Percentiles rank a stretch among this genome's conserved stretches.
Evolutionary conservation across 345 rosid species (phyloP).

Genomic region (Dipteronia sinensis): DNA sequence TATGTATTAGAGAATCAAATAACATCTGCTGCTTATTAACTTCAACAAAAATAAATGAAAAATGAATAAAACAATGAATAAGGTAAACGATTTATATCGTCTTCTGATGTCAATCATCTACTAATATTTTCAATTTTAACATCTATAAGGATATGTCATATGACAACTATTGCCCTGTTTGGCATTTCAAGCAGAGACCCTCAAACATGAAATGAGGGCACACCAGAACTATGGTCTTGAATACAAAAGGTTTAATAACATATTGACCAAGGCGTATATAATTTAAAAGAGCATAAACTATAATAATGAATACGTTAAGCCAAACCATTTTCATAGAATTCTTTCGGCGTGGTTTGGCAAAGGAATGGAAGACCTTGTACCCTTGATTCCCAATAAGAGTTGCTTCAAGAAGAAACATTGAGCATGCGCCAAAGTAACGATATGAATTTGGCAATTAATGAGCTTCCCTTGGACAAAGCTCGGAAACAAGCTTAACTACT

Average conservation of each 20-base stretch:
- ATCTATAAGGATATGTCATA: no score
- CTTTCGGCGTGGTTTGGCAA: neutral
- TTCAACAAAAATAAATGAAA: no score
- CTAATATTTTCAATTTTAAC: no score
- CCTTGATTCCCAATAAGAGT: neutral
- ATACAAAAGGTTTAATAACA: neutral
- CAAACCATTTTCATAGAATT: no score
- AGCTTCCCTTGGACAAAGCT: slow-evolving; percentile 46
- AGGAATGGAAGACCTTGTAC: neutral
- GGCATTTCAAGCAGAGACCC: neutral
- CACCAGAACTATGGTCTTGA: neutral
- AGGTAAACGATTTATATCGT: no score
- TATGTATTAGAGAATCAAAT: no score
- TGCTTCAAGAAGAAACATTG: neutral
- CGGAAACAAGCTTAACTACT: slow-evolving; percentile 60
- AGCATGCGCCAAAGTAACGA: neutral
- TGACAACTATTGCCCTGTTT: neutral
- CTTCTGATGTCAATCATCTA: no score
- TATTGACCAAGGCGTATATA: no score
- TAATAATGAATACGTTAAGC: no score
- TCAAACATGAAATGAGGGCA: neutral
- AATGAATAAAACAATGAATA: no score
- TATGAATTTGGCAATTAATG: slow-evolving; percentile 17
- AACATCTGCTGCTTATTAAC: no score
- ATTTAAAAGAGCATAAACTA: neutral